Conservation (phyloP, 306 rosid species). For the Parietaria judaica region DNA sequence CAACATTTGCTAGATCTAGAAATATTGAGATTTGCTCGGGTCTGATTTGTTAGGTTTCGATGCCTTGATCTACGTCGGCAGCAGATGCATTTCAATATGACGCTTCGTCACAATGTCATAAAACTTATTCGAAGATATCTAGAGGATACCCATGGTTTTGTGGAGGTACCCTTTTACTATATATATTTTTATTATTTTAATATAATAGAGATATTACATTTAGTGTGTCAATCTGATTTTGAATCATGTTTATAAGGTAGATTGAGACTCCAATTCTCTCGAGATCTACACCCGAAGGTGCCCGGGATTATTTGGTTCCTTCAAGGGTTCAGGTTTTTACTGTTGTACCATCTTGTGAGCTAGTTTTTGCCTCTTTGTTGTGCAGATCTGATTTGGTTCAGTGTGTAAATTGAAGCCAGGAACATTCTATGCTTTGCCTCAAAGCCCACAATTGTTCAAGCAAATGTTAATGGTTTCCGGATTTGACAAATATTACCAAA, state of each 20-base stretch:
- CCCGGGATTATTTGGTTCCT: conserved; percentile 95
- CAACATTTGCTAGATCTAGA: conserved; percentile 9
- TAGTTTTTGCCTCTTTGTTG: conserved; percentile 16
- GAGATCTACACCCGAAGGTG: conserved; percentile 97
- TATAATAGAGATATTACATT: not conserved
- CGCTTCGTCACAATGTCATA: conserved; percentile 79
- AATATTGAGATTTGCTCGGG: conserved; percentile 14
- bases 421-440: conserved; percentile 92
- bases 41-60: conserved; percentile 54
- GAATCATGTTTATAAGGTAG: conserved; percentile 72
- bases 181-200: not conserved
- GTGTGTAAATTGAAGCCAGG: conserved; percentile 83
- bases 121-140: conserved; percentile 79
- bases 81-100: conserved; percentile 75
- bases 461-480: conserved; percentile 98
- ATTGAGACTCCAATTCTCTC: conserved; percentile 98
- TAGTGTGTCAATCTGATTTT: conserved; percentile 34
- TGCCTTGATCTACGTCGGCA: conserved; percentile 82
- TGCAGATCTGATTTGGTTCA: conserved; percentile 36
- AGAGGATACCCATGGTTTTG: conserved; percentile 78
- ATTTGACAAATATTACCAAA: conserved; percentile 83
- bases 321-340: conserved; percentile 85
- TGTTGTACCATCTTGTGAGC: not conserved
- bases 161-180: conserved; percentile 61
- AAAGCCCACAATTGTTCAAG: conserved; percentile 96